Evolutionary conservation across 257 asterid genomes (phyloP).

Genomic region (Nicotiana tomentosiformis): DNA sequence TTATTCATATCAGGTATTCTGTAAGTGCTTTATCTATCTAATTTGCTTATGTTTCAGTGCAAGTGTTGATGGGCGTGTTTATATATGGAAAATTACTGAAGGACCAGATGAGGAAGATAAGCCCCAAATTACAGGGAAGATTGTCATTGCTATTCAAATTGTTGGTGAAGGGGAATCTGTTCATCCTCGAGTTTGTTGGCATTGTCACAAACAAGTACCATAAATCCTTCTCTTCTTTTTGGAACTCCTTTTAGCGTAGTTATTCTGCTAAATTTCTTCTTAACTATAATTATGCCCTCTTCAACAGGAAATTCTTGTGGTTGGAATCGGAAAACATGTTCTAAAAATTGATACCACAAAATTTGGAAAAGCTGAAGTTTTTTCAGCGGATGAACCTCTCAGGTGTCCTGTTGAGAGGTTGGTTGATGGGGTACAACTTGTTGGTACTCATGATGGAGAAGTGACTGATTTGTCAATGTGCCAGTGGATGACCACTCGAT

Average conservation of each 20-base stretch:
- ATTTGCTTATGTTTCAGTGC: constrained; percentile 53
- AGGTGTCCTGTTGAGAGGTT: constrained; percentile 68
- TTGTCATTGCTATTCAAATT: constrained; percentile 69
- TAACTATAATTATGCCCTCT: constrained; percentile 7
- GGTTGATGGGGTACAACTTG: constrained; percentile 85
- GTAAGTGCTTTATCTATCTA: constrained; percentile 13
- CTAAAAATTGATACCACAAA: constrained; percentile 87
- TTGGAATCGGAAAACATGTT: constrained; percentile 70
- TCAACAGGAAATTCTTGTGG: constrained; percentile 86
- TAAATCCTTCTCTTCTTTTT: neutral
- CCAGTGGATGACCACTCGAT: constrained; percentile 98
- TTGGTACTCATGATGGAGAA: constrained; percentile 96
- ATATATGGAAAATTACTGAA: constrained; percentile 92
- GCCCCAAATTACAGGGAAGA: constrained; percentile 80
- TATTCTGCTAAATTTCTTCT: neutral
- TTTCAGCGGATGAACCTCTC: constrained; percentile 89
- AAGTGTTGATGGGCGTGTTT: constrained; percentile 90
- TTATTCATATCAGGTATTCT: constrained; percentile 5
- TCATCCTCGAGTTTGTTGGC: constrained; percentile 99
- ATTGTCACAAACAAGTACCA: constrained; percentile 88
- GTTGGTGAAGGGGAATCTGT: constrained; percentile 75
- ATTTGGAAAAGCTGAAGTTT: constrained; percentile 73
- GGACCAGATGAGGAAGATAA: constrained; percentile 92
- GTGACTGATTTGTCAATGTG: constrained; percentile 96
- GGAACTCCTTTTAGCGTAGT: neutral